A percentile compares a stretch with the other conserved stretches of the same genome.
phyloP scores from a whole-genome alignment of 352 stramenopile genomes.

The Phytophthora capsici region DNA sequence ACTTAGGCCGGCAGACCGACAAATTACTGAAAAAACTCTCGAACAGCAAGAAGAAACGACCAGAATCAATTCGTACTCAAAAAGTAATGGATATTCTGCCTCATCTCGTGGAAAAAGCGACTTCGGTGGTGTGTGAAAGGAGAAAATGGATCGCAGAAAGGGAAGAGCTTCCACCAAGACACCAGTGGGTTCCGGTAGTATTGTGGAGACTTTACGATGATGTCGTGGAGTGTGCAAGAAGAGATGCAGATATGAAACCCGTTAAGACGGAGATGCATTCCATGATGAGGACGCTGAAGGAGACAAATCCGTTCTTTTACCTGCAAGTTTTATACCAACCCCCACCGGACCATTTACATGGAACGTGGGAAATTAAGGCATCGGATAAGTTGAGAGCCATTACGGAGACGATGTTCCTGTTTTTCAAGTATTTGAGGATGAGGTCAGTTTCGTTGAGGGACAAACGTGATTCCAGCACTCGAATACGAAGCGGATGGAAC shows the following conservation, averaged over 20 bases:
- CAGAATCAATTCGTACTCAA: not conserved
- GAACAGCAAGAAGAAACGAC: slow-evolving; percentile 6
- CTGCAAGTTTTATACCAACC: slow-evolving; percentile 53
- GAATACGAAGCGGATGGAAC: slow-evolving; percentile 35
- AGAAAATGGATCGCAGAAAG: slow-evolving; percentile 16
- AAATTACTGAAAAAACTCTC: slow-evolving; percentile 12
- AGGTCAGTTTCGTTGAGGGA: slow-evolving; percentile 35
- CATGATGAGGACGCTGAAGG: slow-evolving; percentile 35
- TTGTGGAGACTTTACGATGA: slow-evolving; percentile 47
- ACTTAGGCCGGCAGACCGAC: slow-evolving; percentile 26
- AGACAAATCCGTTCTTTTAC: slow-evolving; percentile 48
- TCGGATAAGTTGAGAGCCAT: slow-evolving; percentile 31
- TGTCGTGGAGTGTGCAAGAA: not conserved
- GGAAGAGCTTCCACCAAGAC: slow-evolving; percentile 25
- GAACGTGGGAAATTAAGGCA: slow-evolving; percentile 25
- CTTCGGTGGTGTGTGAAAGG: slow-evolving; percentile 10
- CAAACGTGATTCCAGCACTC: slow-evolving; percentile 8
- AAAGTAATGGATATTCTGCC: slow-evolving; percentile 19
- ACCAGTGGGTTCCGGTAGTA: slow-evolving; percentile 47
- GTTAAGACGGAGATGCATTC: slow-evolving; percentile 39
- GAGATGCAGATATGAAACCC: slow-evolving; percentile 12
- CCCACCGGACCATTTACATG: slow-evolving; percentile 23
- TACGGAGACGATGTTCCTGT: slow-evolving; percentile 26
- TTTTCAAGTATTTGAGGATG: slow-evolving; percentile 30
- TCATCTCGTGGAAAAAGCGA: slow-evolving; percentile 28